phyloP scores from a whole-genome alignment of 1,139 yeast genomes.

The Scheffersomyces segobiensis region DNA sequence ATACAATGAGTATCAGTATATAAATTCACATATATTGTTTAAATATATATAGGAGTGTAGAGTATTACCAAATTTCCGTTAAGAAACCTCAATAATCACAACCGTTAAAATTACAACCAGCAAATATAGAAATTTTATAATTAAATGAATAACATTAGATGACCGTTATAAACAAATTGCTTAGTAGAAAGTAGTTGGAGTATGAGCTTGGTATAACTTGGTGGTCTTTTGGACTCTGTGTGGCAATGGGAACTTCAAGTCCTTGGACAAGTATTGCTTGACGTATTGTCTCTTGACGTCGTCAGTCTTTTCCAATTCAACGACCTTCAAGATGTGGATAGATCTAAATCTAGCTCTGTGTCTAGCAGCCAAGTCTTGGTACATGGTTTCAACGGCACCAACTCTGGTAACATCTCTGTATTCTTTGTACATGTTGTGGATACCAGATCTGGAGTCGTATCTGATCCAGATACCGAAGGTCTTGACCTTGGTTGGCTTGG shows the following conservation, averaged over 20 bases:
- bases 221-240: conserved; percentile 96
- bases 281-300: conserved; percentile 99
- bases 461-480: conserved; percentile 99
- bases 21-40: neutral
- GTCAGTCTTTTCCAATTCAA: conserved; percentile 95
- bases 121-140: neutral
- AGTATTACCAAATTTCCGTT: neutral
- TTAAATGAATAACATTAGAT: neutral
- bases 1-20: neutral
- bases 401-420: conserved; percentile 99
- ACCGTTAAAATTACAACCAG: conserved; percentile 1
- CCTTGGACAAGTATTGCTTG: conserved; percentile 94
- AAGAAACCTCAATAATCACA: conserved; percentile 1
- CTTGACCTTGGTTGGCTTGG: conserved; percentile 99
- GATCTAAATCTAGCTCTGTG: conserved; percentile 99
- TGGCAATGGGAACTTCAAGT: conserved; percentile 99
- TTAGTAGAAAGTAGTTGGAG: conserved; percentile 97
- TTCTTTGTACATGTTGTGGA: conserved; percentile 99
- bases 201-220: conserved; percentile 85
- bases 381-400: conserved; percentile 97
- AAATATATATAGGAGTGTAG: conserved; percentile 1
- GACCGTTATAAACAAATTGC: conserved; percentile 6
- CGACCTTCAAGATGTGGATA: conserved; percentile 98
- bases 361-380: conserved; percentile 99
- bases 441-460: conserved; percentile 99